Conservation (phyloP, 768 basidiomycete genomes). For the Piloderma croceum region DNA sequence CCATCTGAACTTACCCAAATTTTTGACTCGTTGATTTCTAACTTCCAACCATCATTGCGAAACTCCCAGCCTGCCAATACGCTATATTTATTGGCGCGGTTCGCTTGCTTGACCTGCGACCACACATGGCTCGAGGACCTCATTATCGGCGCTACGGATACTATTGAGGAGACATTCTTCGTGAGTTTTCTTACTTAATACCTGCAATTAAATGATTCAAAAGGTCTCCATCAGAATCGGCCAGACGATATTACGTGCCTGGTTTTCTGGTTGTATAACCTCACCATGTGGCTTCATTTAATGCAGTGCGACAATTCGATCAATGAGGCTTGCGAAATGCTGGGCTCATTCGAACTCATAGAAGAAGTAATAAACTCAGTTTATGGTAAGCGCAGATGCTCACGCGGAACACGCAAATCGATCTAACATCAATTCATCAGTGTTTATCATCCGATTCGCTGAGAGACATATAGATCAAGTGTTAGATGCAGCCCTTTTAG, state of each 20-base stretch:
- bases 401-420: neutral
- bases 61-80: conserved; percentile 87
- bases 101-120: conserved; percentile 89
- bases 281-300: conserved; percentile 85
- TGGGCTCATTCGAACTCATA: conserved; percentile 79
- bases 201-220: conserved; percentile 1
- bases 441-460: conserved; percentile 90
- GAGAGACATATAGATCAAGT: conserved; percentile 86
- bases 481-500: conserved; percentile 77
- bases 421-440: conserved; percentile 35
- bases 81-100: conserved; percentile 85
- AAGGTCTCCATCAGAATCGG: conserved; percentile 51
- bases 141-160: conserved; percentile 83
- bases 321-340: conserved; percentile 72
- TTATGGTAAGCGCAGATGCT: conserved; percentile 54
- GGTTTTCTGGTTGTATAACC: conserved; percentile 94
- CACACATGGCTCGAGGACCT: conserved; percentile 91
- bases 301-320: conserved; percentile 81
- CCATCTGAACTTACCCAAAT: conserved; percentile 71
- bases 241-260: conserved; percentile 82
- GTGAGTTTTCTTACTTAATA: conserved; percentile 45
- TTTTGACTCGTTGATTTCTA: conserved; percentile 75
- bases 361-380: conserved; percentile 93
- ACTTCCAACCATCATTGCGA: conserved; percentile 62
- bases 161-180: conserved; percentile 88